A percentile compares a stretch with the other conserved stretches of the same genome.
Conservation (phyloP, 1,139 yeast genomes). For the Arxiozyma heterogenica region DNA sequence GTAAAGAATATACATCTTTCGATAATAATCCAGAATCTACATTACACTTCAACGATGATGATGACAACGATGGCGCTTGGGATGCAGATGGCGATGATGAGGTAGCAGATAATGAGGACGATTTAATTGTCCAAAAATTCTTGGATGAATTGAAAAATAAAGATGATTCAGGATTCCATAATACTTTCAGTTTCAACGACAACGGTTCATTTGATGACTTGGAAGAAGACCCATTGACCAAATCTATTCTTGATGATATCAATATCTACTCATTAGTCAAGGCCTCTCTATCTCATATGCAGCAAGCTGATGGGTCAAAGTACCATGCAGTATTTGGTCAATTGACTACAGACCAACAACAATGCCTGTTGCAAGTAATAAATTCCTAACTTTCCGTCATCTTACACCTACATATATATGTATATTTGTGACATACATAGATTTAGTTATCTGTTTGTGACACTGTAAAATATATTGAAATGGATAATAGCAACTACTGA, state of each 20-base stretch:
- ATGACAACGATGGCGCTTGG: conserved; percentile 23
- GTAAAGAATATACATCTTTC: conserved; percentile 41
- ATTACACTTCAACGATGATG: conserved; percentile 24
- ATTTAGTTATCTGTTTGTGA: not conserved
- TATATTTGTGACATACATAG: not conserved
- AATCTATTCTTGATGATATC: conserved; percentile 66
- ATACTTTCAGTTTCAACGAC: conserved; percentile 33
- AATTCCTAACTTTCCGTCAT: not conserved
- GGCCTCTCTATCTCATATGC: conserved; percentile 28
- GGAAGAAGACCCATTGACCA: conserved; percentile 72
- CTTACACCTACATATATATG: not conserved
- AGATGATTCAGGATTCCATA: conserved; percentile 33
- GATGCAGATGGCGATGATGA: conserved; percentile 35
- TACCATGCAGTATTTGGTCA: conserved; percentile 30
- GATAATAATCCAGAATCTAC: conserved; percentile 30
- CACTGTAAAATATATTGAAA: not conserved
- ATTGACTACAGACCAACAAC: conserved; percentile 32
- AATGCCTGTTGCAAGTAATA: conserved; percentile 4
- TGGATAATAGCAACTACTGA: not conserved
- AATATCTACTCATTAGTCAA: conserved; percentile 52
- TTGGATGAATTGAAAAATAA: conserved; percentile 38
- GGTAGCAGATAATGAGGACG: conserved; percentile 39
- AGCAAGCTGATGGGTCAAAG: conserved; percentile 31
- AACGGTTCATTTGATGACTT: conserved; percentile 45
- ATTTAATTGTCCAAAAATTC: conserved; percentile 28